These are phyloP conservation scores for Cytospora paraplurivora DNA, from an alignment of 2,329 filamentous ascomycete genomes.

Conservation along the genomic window DNA sequence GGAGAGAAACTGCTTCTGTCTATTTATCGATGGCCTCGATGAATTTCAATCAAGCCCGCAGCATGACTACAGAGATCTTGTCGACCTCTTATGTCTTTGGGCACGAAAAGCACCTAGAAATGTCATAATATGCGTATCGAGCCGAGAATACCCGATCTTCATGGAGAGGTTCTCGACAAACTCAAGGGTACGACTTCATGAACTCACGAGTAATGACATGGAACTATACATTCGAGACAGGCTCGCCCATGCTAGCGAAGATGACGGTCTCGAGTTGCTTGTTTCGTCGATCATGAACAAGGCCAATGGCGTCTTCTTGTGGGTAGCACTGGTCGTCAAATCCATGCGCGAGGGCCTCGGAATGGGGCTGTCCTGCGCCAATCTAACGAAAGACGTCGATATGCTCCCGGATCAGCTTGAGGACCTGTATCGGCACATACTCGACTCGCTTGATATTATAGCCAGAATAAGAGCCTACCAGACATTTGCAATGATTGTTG, in stretches of 20 bases:
- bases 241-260: background rate
- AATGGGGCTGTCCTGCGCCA: background rate
- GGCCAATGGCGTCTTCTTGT: conserved; percentile 13
- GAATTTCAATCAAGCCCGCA: conserved; percentile 4
- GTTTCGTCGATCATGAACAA: conserved; percentile 9
- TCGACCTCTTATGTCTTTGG: background rate
- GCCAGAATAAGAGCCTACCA: conserved; percentile 5
- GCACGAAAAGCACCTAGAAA: background rate
- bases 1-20: background rate
- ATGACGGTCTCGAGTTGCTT: background rate
- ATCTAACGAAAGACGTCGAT: conserved; percentile 1
- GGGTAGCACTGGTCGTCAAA: conserved; percentile 12
- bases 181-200: conserved; percentile 6
- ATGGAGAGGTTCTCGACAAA: conserved; percentile 1
- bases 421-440: conserved; percentile 7
- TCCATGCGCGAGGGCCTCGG: conserved; percentile 11
- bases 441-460: background rate
- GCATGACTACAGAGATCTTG: conserved; percentile 3
- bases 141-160: conserved; percentile 9
- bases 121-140: conserved; percentile 9
- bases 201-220: conserved; percentile 8
- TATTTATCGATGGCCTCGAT: conserved; percentile 15
- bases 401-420: conserved; percentile 9
- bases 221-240: conserved; percentile 9
- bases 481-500: conserved; percentile 5